A percentile compares a stretch with the other conserved stretches of the same genome.
These are phyloP conservation scores for Tuber calosporum DNA, from an alignment of 495 filamentous ascomycete genomes.

Conservation along the genomic window DNA sequence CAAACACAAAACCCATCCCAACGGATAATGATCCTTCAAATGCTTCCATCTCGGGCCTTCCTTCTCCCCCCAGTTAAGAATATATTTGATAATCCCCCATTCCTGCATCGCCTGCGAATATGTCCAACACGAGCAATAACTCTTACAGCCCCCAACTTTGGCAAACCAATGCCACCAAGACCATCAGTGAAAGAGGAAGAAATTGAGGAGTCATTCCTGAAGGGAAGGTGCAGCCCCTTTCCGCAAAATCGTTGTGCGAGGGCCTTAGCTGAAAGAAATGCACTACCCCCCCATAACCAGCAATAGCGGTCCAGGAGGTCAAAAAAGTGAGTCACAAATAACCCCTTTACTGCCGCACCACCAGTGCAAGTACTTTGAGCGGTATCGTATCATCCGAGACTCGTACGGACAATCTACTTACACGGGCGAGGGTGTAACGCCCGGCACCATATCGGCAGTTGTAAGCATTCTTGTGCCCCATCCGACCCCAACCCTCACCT, in stretches of 20 bases:
- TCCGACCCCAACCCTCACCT: background rate
- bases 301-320: slow-evolving; percentile 75
- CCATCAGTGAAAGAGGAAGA: slow-evolving; percentile 67
- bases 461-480: slow-evolving; percentile 8
- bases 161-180: slow-evolving; percentile 64
- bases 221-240: slow-evolving; percentile 49
- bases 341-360: background rate
- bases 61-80: no score
- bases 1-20: background rate
- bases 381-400: background rate
- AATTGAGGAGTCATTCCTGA: slow-evolving; percentile 75
- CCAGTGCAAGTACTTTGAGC: background rate
- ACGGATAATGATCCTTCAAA: background rate
- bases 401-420: background rate
- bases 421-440: background rate
- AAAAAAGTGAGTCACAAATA: slow-evolving; percentile 64
- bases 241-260: background rate
- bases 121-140: background rate
- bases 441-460: slow-evolving; percentile 6
- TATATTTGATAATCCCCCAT: no score
- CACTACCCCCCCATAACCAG: background rate
- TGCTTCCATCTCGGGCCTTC: background rate
- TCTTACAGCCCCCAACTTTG: background rate
- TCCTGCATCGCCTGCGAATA: background rate
- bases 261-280: background rate